Conservation (phyloP, 1,284 basidiomycete species). For the Moesziomyces parantarcticus region DNA sequence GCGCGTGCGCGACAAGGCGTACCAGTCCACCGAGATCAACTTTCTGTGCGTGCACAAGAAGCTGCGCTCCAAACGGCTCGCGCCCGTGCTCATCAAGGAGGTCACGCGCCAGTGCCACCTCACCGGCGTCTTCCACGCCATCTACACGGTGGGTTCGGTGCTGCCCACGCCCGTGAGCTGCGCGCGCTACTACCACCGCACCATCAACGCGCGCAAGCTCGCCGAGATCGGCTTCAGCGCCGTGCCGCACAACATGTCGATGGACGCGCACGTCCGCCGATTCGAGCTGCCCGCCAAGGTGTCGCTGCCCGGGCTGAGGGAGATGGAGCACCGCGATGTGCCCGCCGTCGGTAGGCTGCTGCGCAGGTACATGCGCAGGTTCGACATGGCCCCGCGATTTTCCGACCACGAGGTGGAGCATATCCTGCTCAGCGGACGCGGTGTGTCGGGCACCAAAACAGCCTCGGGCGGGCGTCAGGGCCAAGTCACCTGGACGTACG, state of each 20-base stretch:
- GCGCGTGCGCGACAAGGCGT: conserved; percentile 55
- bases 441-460: conserved; percentile 70
- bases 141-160: conserved; percentile 79
- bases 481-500: conserved; percentile 96
- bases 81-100: conserved; percentile 97
- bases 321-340: conserved; percentile 86
- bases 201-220: conserved; percentile 90
- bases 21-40: conserved; percentile 82
- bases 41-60: conserved; percentile 99
- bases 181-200: conserved; percentile 87
- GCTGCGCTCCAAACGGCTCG: conserved; percentile 90
- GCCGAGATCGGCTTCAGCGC: conserved; percentile 91
- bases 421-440: conserved; percentile 86
- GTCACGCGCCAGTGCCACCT: conserved; percentile 93
- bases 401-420: conserved; percentile 84
- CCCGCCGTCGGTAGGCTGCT: conserved; percentile 80
- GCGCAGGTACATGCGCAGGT: conserved; percentile 83
- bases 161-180: conserved; percentile 64
- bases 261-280: conserved; percentile 51
- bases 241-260: conserved; percentile 58
- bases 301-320: conserved; percentile 74
- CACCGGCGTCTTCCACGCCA: conserved; percentile 92
- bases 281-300: conserved; percentile 49
- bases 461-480: conserved; percentile 68
- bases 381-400: conserved; percentile 84